These are phyloP conservation scores for Solanum peruvianum DNA, from an alignment of 257 asterid species.

Conservation along the genomic window DNA sequence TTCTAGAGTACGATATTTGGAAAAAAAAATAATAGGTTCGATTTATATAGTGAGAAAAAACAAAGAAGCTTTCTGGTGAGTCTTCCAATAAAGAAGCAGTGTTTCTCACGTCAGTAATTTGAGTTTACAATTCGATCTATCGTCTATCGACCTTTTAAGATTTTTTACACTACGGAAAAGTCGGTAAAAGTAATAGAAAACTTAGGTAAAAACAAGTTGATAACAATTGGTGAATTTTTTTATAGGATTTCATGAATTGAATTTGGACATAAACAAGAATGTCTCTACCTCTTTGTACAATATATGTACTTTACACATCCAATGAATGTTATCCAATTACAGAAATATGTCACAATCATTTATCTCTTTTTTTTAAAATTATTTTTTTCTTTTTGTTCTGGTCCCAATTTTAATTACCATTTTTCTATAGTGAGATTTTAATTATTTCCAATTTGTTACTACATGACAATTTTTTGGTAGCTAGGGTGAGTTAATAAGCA, in stretches of 20 bases:
- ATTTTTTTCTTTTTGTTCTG: background rate
- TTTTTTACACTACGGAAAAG: background rate
- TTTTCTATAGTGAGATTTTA: background rate
- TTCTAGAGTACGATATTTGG: background rate
- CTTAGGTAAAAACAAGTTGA: background rate
- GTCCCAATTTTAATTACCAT: background rate
- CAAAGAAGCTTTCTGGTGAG: background rate
- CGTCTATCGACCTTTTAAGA: background rate
- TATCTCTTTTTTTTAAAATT: background rate
- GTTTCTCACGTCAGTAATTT: background rate
- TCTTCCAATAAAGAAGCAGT: background rate
- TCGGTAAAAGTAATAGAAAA: background rate
- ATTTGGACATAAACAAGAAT: background rate
- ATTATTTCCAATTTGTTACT: background rate
- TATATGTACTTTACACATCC: background rate
- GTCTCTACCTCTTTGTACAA: background rate
- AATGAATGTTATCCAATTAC: slow-evolving; percentile 18
- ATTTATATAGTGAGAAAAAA: background rate
- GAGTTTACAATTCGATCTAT: background rate
- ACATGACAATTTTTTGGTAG: background rate
- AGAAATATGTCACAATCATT: slow-evolving; percentile 12
- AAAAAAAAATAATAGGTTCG: no score
- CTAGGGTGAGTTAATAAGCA: background rate
- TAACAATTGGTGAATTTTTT: background rate
- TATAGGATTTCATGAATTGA: background rate